phyloP scores from a whole-genome alignment of 257 asterid genomes.

The Nicotiana noctiflora region DNA sequence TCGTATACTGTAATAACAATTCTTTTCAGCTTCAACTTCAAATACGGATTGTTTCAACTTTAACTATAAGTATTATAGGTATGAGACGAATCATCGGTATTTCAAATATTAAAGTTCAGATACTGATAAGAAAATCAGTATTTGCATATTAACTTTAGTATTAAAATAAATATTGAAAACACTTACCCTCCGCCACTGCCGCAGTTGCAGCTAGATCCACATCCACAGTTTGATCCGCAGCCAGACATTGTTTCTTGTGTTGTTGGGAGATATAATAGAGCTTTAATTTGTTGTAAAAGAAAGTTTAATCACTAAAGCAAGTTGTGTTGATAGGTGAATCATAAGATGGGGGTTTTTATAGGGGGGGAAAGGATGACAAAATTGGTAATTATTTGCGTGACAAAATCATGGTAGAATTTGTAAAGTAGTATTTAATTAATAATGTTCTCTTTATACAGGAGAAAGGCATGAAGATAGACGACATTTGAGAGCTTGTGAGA shows the following conservation, averaged over 20 bases:
- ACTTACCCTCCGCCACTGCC: slow-evolving; percentile 11
- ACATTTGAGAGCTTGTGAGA: not conserved
- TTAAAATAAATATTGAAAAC: too few species aligned
- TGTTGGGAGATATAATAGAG: too few species aligned
- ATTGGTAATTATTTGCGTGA: not conserved
- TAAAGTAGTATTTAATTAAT: not conserved
- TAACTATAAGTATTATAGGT: too few species aligned
- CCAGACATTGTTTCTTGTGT: not conserved
- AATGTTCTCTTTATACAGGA: not conserved
- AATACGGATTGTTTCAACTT: too few species aligned
- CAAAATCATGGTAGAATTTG: not conserved
- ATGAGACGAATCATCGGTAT: too few species aligned
- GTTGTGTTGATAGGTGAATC: not conserved
- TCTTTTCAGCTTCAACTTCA: too few species aligned
- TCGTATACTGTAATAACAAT: not conserved
- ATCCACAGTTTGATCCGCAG: slow-evolving; percentile 3
- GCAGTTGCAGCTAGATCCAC: too few species aligned
- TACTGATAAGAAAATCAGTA: too few species aligned
- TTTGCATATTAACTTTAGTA: too few species aligned
- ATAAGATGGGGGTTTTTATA: not conserved
- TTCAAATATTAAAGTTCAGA: too few species aligned
- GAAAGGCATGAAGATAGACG: slow-evolving; percentile 1
- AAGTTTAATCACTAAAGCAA: not conserved
- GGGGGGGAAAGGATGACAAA: not conserved
- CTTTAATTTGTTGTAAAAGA: not conserved